phyloP scores from a whole-genome alignment of 129 eudicot species.

The Tagetes erecta region DNA sequence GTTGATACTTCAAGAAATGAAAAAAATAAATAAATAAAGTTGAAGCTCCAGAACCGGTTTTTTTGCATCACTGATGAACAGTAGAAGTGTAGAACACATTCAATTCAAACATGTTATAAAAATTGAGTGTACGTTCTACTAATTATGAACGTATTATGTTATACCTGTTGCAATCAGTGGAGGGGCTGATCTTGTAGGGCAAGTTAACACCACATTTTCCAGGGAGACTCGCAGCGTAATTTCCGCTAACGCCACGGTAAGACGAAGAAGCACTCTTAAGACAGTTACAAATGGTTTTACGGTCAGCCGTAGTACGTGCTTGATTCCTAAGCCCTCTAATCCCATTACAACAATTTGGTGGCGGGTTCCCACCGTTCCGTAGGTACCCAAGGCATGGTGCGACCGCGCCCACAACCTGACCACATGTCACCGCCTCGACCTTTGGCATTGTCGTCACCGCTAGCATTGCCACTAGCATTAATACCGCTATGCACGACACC shows the following conservation, averaged over 20 bases:
- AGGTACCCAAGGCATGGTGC: constrained; percentile 36
- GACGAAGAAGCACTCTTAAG: constrained; percentile 28
- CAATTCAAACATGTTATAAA: no score
- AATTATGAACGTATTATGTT: not conserved
- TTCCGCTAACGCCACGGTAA: not conserved
- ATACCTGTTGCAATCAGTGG: constrained; percentile 47
- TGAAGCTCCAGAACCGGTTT: no score
- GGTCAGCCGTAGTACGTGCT: constrained; percentile 37
- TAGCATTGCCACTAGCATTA: not conserved
- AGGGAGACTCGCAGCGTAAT: constrained; percentile 38
- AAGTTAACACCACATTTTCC: constrained; percentile 43
- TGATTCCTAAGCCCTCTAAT: constrained; percentile 23
- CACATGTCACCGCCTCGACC: constrained; percentile 41
- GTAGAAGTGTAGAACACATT: no score
- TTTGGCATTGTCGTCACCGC: not conserved
- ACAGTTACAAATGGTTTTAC: constrained; percentile 39
- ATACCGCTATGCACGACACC: constrained; percentile 7
- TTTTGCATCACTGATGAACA: no score
- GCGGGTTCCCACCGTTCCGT: not conserved
- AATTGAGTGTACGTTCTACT: no score
- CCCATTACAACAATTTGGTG: constrained; percentile 40
- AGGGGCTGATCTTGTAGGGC: constrained; percentile 51
- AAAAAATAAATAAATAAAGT: no score
- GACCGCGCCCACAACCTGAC: constrained; percentile 24
- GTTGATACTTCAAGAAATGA: no score